A percentile compares a stretch with the other conserved stretches of the same genome.
phyloP scores from a whole-genome alignment of 2,329 filamentous ascomycete genomes.

The Ophiosphaerella korrae region DNA sequence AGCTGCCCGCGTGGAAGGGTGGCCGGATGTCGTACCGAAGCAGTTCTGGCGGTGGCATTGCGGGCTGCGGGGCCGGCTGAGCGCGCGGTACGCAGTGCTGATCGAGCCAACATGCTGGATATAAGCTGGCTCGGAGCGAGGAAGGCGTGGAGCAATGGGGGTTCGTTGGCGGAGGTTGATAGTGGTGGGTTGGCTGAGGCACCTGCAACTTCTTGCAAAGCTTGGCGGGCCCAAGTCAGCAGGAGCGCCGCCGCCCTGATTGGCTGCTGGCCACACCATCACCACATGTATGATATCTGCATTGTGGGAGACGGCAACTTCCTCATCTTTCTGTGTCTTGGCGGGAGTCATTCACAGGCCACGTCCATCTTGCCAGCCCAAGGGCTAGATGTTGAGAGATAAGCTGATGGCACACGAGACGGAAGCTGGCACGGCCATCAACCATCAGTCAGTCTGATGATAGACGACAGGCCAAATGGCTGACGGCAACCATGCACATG shows the following conservation, averaged over 20 bases:
- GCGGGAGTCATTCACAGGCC: no score
- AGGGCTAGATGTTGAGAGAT: neutral
- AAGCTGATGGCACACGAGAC: no score
- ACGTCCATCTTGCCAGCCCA: no score
- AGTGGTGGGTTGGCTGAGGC: constrained; percentile 22
- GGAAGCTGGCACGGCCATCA: no score
- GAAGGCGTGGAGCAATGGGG: constrained; percentile 43
- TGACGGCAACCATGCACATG: no score
- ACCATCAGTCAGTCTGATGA: no score
- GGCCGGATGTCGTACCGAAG: constrained; percentile 51
- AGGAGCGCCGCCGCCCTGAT: constrained; percentile 18
- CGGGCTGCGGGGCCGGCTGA: constrained; percentile 82
- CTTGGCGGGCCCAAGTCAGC: constrained; percentile 21
- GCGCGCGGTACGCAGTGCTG: constrained; percentile 87
- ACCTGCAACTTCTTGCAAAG: constrained; percentile 19
- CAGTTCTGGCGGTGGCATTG: constrained; percentile 54
- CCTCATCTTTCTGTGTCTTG: neutral
- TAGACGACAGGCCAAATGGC: no score
- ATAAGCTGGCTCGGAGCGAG: constrained; percentile 46
- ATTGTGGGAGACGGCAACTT: constrained; percentile 4
- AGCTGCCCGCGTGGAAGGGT: constrained; percentile 30
- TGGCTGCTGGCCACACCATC: constrained; percentile 15
- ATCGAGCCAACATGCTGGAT: constrained; percentile 87
- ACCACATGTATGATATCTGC: constrained; percentile 9
- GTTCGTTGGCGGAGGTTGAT: constrained; percentile 38